These are phyloP conservation scores for Emergomyces africanus DNA, from an alignment of 2,329 filamentous ascomycete genomes.

Conservation along the genomic window DNA sequence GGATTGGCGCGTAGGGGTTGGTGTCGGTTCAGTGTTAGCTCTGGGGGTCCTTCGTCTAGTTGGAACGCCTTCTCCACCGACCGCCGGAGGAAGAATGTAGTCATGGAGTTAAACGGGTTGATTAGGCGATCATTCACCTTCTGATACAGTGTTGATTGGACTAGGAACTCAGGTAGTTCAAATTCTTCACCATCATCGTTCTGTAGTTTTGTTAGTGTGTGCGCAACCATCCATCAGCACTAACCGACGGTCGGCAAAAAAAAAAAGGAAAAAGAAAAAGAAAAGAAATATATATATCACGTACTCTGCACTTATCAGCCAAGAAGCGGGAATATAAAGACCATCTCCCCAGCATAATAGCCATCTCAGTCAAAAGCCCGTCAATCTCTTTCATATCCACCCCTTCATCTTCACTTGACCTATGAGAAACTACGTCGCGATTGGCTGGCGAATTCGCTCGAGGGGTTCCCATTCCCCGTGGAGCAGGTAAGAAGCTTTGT, in stretches of 20 bases:
- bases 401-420: conserved; percentile 72
- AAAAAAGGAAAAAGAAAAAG: conserved; percentile 11
- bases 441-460: conserved; percentile 65
- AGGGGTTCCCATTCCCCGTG: conserved; percentile 51
- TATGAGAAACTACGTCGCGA: conserved; percentile 37
- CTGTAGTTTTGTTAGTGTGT: conserved; percentile 1
- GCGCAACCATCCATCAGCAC: conserved; percentile 7
- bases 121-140: conserved; percentile 66
- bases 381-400: conserved; percentile 98
- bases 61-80: conserved; percentile 98
- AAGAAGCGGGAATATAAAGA: conserved; percentile 85
- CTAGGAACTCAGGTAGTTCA: conserved; percentile 58
- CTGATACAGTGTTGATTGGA: conserved; percentile 63
- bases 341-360: conserved; percentile 87
- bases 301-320: conserved; percentile 69
- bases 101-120: conserved; percentile 79
- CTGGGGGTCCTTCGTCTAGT: conserved; percentile 67
- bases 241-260: no score
- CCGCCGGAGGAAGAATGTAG: conserved; percentile 89
- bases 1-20: conserved; percentile 62
- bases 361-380: conserved; percentile 71
- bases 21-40: conserved; percentile 62
- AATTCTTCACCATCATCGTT: conserved; percentile 31
- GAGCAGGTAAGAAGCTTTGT: conserved; percentile 73
- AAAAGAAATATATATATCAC: conserved; percentile 17